Evolutionary conservation across 768 basidiomycete genomes (phyloP), one percentile per base, ranked within the genome.

Genomic region (Boletus tomentosulus): DNA sequence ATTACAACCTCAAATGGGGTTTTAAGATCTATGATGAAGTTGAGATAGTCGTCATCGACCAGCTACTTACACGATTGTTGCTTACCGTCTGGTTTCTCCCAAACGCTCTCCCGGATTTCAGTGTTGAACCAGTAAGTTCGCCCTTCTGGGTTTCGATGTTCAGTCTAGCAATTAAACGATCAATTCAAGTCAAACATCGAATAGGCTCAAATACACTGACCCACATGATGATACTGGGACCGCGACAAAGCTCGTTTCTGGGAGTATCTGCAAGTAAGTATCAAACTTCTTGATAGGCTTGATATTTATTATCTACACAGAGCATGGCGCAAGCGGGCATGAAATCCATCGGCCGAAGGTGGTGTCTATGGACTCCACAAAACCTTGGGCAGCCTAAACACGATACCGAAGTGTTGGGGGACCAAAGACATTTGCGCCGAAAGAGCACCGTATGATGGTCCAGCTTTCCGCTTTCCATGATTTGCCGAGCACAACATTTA

Each of bases 111-210:
- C 63, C 87, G 84, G 4, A 87, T 90, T 10, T 77, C 79, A 0
- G 91, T 85, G 67, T 97, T 94, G 73, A 93, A 94, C 95, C 95
- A 98, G 66, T 98, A 98, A 0, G 91, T 92, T n/a, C 93, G 79
- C n/a, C 94, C 94, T 66, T 97, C 95, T 2, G 91, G 86, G 72
- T 95, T 96, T 33, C 89, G 85, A 73, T 97, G 92, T 66, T 96
- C 94, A 3, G 91, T 93, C 93, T 95, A 58, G 2, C 34, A 42
- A 34, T 43, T 25, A 8, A 56, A 9, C 44, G 8, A 57, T 64
- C 30, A 54, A 50, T 6, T n/a, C 34, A 31, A 25, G 45, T 35
- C 9, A 4, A 16, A 53, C 7, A 4, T 39, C 8, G 33, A 28
- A 50, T 35, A 16, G 6, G 4, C n/a, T 30, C 25, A 7, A n/a